Base-by-base conservation (phyloP, 495 filamentous ascomycete genomes). In the Podospora anserina region DNA sequence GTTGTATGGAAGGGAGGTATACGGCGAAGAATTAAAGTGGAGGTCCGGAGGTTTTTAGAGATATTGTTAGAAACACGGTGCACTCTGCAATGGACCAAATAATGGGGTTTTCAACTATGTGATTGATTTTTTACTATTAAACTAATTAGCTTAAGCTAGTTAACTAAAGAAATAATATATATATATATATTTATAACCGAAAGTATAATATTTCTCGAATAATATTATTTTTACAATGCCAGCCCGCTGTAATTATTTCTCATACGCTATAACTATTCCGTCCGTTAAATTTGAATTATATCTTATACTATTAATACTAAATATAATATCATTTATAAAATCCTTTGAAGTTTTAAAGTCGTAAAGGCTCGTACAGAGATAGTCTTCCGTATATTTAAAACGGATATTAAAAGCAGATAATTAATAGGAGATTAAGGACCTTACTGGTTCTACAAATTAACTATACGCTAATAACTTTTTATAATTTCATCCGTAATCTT, bases 271-370 rank as follows among this genome's bases (percentile, higher is more conserved):
- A 58, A 58, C 13, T 7, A 11, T 58, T 1, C 55, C 16, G 23
- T 58, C 55, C 15, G 55, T 11, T 58, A 58, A 58, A 16, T 58
- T 58, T 58, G 13, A 58, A 26, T 58, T 58, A 58, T 58, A 7
- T 58, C 20, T 16, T 58, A 60, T 32, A 7, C 32, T 18, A 53
- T 65, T 61, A 64, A 68, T 64, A 44, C 26, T 49, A 34, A 68
- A 68, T 64, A 54, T 54, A 49, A 68, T 68, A 62, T 68, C 39
- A 44, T 54, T 68, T 32, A 68, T 59, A 64, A 68, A 64, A 7
- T 58, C 61, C 28, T 69, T 69, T 23, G 65, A 61, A 49, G 18
- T 59, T 26, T 55, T 69, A 27, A 69, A 56, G 63, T 69, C 16
- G n/a, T 60, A 65, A 69, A 30, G 2, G 54, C 26, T 54, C 54